phyloP scores from a whole-genome alignment of 2,329 filamentous ascomycete species.

The Monosporascus ibericus region DNA sequence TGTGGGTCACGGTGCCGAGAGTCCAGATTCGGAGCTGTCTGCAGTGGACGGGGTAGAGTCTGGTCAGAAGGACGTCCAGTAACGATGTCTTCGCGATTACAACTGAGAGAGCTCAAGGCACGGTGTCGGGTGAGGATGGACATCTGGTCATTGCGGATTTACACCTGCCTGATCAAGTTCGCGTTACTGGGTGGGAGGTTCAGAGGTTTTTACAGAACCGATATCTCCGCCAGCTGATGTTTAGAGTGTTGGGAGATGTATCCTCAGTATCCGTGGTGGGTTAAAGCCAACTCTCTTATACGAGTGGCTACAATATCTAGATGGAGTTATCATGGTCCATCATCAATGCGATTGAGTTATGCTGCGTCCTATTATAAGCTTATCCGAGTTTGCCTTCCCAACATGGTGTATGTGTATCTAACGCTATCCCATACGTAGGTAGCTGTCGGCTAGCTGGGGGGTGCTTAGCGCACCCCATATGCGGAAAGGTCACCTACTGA shows the following conservation, averaged over 20 bases:
- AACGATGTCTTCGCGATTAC: background rate
- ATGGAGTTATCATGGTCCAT: background rate
- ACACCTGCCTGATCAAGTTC: too few relatives aligned
- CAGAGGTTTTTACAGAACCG: background rate
- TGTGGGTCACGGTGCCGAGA: background rate
- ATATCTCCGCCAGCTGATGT: background rate
- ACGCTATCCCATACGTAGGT: too few relatives aligned
- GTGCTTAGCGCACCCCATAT: too few relatives aligned
- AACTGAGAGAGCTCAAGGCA: too few relatives aligned
- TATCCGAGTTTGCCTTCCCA: background rate
- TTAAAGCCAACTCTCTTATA: too few relatives aligned
- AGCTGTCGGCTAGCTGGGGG: too few relatives aligned
- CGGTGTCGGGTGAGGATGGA: too few relatives aligned
- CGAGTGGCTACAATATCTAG: background rate
- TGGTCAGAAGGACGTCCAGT: background rate
- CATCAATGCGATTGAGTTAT: background rate
- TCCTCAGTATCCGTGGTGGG: too few relatives aligned
- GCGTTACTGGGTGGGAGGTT: background rate
- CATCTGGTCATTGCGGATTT: too few relatives aligned
- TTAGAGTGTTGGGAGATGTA: background rate
- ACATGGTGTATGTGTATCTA: background rate
- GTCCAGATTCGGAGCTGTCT: background rate
- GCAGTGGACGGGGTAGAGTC: background rate
- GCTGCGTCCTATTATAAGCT: too few relatives aligned
- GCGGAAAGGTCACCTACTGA: too few relatives aligned